A percentile compares a stretch with the other conserved stretches of the same genome.
phyloP scores from a whole-genome alignment of 257 asterid species.

The Gentiana dahurica region DNA sequence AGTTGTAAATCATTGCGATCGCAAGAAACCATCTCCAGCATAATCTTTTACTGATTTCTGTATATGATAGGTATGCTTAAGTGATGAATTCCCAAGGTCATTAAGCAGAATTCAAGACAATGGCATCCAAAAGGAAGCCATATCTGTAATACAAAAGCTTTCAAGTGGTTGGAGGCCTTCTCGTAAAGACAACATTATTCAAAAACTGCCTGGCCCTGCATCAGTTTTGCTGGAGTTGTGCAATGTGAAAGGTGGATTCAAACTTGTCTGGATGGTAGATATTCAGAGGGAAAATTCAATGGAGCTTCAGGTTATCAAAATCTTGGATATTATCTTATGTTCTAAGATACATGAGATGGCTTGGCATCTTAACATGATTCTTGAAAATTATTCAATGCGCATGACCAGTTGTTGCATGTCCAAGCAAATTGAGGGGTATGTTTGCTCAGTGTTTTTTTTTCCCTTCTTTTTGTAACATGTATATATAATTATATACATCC shows the following conservation, averaged over 20 bases:
- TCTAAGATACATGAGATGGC: constrained; percentile 19
- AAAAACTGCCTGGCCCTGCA: constrained; percentile 6
- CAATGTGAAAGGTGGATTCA: constrained; percentile 23
- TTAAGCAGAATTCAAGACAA: not conserved
- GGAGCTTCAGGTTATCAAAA: constrained; percentile 25
- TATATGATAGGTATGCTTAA: constrained; percentile 5
- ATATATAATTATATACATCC: too few species aligned
- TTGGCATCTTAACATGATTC: not conserved
- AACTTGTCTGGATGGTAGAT: constrained; percentile 37
- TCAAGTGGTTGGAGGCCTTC: constrained; percentile 15
- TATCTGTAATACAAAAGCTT: constrained; percentile 6
- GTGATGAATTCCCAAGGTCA: constrained; percentile 6
- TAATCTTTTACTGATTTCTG: not conserved
- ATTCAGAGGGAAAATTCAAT: constrained; percentile 19
- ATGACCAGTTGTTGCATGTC: constrained; percentile 10
- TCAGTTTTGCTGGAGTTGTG: constrained; percentile 24
- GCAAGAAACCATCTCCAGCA: not conserved
- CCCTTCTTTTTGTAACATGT: too few species aligned
- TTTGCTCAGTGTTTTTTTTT: too few species aligned
- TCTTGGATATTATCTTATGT: constrained; percentile 32
- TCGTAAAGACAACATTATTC: constrained; percentile 7
- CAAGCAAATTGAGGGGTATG: constrained; percentile 18
- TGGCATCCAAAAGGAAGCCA: not conserved
- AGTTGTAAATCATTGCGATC: too few species aligned
- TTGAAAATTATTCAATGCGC: constrained; percentile 11